phyloP scores from a whole-genome alignment of 768 basidiomycete species.

The Leccinum rimulosum region DNA sequence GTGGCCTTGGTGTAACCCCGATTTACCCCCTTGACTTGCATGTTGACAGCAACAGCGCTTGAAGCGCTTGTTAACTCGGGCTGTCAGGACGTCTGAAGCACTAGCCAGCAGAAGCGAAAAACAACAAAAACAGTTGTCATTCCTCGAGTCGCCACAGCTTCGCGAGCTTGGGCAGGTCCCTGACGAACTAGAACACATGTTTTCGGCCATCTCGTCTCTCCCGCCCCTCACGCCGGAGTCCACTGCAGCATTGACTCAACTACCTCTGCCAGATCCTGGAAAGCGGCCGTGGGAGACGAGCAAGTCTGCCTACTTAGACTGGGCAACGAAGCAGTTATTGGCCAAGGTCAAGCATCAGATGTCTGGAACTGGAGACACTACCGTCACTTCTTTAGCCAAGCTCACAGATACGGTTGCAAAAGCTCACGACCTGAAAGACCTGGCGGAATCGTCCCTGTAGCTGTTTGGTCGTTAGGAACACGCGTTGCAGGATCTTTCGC shows the following conservation, averaged over 20 bases:
- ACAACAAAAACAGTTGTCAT: constrained; percentile 41
- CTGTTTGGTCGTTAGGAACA: neutral
- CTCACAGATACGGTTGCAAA: constrained; percentile 18
- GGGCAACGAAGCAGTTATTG: constrained; percentile 65
- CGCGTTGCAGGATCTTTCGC: neutral
- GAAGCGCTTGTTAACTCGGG: constrained; percentile 52
- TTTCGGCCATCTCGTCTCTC: constrained; percentile 46
- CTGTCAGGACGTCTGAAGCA: constrained; percentile 45
- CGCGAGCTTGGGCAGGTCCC: constrained; percentile 40
- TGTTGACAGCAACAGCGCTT: constrained; percentile 61
- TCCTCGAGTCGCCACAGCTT: constrained; percentile 43
- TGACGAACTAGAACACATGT: constrained; percentile 42
- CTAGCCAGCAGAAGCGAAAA: constrained; percentile 47
- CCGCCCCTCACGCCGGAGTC: constrained; percentile 43
- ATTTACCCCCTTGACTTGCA: constrained; percentile 10
- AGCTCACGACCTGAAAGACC: constrained; percentile 17
- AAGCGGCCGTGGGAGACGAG: constrained; percentile 79
- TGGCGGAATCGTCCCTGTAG: constrained; percentile 13
- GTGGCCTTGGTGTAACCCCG: neutral
- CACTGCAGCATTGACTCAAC: constrained; percentile 34
- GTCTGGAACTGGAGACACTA: constrained; percentile 15
- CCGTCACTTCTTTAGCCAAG: constrained; percentile 21
- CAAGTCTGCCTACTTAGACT: constrained; percentile 71
- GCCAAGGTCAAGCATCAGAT: constrained; percentile 26
- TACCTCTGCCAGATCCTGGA: constrained; percentile 48